A percentile compares a stretch with the other conserved stretches of the same genome.
phyloP scores from a whole-genome alignment of 257 asterid genomes.

The Solanum commersonii region DNA sequence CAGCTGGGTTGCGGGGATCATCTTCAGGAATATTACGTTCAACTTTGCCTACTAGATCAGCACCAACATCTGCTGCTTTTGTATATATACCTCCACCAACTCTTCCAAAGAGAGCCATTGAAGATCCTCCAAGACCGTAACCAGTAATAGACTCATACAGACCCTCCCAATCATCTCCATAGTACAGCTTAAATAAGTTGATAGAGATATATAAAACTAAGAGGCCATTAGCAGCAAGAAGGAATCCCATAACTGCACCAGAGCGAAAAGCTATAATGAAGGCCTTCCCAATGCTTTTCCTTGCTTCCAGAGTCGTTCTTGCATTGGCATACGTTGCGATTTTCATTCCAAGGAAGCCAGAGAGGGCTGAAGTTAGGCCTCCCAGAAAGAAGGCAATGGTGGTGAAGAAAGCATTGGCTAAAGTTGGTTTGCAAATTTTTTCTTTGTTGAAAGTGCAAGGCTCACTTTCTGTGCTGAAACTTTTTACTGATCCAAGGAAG shows the following conservation, averaged over 20 bases:
- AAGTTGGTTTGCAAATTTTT: constrained; percentile 38
- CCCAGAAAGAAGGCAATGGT: constrained; percentile 35
- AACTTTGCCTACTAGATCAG: background rate
- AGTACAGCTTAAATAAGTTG: constrained; percentile 32
- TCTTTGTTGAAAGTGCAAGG: constrained; percentile 35
- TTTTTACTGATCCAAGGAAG: constrained; percentile 45
- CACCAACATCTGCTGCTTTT: background rate
- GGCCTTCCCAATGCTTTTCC: constrained; percentile 39
- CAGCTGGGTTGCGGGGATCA: background rate
- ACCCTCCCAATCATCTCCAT: constrained; percentile 47
- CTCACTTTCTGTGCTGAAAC: constrained; percentile 32
- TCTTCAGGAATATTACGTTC: background rate
- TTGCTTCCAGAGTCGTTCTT: constrained; percentile 38
- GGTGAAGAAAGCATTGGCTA: constrained; percentile 39
- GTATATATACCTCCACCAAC: background rate
- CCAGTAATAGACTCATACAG: background rate
- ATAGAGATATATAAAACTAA: constrained; percentile 30
- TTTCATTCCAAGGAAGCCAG: constrained; percentile 52
- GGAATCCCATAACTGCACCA: constrained; percentile 48
- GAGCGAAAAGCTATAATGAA: constrained; percentile 34
- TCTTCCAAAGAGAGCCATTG: background rate
- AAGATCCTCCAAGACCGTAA: background rate
- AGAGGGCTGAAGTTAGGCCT: constrained; percentile 33
- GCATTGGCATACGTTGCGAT: constrained; percentile 48
- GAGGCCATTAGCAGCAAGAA: constrained; percentile 47